These are phyloP conservation scores for Leonotis leonurus DNA, from an alignment of 257 asterid genomes.

Conservation along the genomic window DNA sequence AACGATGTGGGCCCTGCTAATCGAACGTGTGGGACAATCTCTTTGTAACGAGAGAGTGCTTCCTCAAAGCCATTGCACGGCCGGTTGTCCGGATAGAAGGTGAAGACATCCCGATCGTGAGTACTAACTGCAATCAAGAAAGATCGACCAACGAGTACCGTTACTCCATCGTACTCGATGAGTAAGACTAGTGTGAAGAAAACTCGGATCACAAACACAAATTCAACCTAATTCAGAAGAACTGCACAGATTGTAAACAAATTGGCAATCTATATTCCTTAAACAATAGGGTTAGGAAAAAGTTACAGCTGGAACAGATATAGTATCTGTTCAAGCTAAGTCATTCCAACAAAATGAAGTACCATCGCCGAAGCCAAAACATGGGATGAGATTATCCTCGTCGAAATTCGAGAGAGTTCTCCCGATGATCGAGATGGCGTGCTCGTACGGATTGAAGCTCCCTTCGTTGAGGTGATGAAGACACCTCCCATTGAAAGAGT, in stretches of 20 bases:
- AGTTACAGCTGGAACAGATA: too few species aligned
- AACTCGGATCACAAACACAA: too few species aligned
- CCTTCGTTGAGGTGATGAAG: constrained; percentile 54
- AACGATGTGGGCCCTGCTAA: constrained; percentile 93
- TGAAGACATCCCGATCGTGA: constrained; percentile 76
- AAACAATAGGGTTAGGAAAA: too few species aligned
- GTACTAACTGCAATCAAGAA: constrained; percentile 67
- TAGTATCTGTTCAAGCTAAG: too few species aligned
- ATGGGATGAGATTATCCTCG: constrained; percentile 85
- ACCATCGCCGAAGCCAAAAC: constrained; percentile 84
- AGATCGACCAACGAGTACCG: background rate
- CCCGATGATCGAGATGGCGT: constrained; percentile 85
- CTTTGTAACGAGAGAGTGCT: constrained; percentile 66
- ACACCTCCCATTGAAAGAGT: constrained; percentile 49
- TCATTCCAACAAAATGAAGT: background rate
- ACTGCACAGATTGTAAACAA: too few species aligned
- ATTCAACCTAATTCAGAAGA: too few species aligned
- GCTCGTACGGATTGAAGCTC: constrained; percentile 71
- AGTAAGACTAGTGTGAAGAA: too few species aligned
- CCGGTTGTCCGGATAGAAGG: constrained; percentile 54
- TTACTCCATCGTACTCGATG: too few species aligned
- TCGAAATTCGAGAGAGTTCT: constrained; percentile 71
- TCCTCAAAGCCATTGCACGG: constrained; percentile 80
- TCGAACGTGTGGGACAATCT: constrained; percentile 49
- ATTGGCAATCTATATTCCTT: too few species aligned